Conservation (phyloP, 257 asterid genomes). For the Buddleja alternifolia region DNA sequence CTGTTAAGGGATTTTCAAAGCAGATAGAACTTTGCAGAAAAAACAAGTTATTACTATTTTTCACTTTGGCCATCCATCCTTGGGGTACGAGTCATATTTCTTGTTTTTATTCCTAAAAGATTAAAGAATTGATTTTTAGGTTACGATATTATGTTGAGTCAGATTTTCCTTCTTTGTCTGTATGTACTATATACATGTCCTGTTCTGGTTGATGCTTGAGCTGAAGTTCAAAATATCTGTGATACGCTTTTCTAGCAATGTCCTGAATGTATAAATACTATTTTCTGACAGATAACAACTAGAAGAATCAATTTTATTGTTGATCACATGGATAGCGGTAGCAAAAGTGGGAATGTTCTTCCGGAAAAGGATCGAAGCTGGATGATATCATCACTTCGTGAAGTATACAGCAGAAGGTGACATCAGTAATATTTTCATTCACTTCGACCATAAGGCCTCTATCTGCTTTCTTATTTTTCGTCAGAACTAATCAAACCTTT, state of each 20-base stretch:
- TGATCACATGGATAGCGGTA: constrained; percentile 62
- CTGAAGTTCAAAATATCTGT: constrained; percentile 27
- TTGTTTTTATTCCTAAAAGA: neutral
- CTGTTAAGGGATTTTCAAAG: too few relatives aligned
- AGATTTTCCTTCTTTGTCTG: constrained; percentile 9
- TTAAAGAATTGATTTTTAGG: constrained; percentile 21
- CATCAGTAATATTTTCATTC: constrained; percentile 26
- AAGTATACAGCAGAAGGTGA: constrained; percentile 98
- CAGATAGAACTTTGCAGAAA: constrained; percentile 1
- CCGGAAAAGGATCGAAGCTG: constrained; percentile 93
- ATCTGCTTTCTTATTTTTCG: constrained; percentile 24
- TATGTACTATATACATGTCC: constrained; percentile 16
- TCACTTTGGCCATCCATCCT: constrained; percentile 9
- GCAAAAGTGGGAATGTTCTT: constrained; percentile 51
- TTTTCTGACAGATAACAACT: constrained; percentile 77
- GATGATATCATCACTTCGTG: constrained; percentile 91
- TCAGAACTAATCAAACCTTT: constrained; percentile 1
- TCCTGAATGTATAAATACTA: constrained; percentile 4
- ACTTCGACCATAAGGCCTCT: constrained; percentile 28
- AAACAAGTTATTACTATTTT: constrained; percentile 2
- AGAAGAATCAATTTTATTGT: constrained; percentile 88
- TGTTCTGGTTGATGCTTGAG: constrained; percentile 21
- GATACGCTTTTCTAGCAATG: too few relatives aligned
- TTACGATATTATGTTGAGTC: constrained; percentile 8
- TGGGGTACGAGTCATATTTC: neutral